Evolutionary conservation across 108 stramenopile genomes (phyloP).

Genomic region (Cyclotella kingstonii): DNA sequence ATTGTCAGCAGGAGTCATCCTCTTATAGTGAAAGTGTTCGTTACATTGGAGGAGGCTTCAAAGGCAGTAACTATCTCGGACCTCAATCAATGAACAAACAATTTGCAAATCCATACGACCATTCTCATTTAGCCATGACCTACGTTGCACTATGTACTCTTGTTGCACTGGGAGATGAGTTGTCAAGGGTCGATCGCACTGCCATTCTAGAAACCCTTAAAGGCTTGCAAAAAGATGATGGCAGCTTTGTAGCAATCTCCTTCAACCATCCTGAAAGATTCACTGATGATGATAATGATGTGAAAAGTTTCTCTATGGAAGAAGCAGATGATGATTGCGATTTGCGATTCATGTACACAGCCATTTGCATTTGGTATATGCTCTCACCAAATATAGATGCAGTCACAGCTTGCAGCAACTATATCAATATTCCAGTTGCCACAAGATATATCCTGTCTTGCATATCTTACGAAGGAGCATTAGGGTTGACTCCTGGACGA

Average conservation of each 20-base stretch:
- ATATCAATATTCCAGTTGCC: constrained; percentile 26
- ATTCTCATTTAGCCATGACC: constrained; percentile 80
- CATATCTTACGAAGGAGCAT: constrained; percentile 67
- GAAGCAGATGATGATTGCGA: constrained; percentile 63
- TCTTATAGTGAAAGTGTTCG: not conserved
- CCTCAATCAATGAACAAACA: constrained; percentile 6
- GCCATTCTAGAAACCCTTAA: constrained; percentile 45
- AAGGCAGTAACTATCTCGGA: constrained; percentile 59
- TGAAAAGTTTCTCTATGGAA: constrained; percentile 1
- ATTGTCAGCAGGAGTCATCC: not conserved
- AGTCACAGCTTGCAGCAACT: not conserved
- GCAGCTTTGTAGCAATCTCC: constrained; percentile 43
- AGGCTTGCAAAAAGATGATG: constrained; percentile 50
- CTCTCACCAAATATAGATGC: constrained; percentile 26
- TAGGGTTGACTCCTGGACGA: constrained; percentile 61
- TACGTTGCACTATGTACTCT: constrained; percentile 79
- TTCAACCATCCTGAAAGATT: not conserved
- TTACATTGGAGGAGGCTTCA: constrained; percentile 47
- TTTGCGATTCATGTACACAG: constrained; percentile 89
- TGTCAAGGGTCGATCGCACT: constrained; percentile 42
- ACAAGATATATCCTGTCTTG: constrained; percentile 50
- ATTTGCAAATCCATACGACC: constrained; percentile 38
- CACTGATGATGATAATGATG: not conserved
- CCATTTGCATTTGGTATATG: constrained; percentile 65
- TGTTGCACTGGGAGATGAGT: constrained; percentile 62